These are phyloP conservation scores for Phanerodontia chrysosporium DNA, from an alignment of 768 basidiomycete species.

Conservation along the genomic window DNA sequence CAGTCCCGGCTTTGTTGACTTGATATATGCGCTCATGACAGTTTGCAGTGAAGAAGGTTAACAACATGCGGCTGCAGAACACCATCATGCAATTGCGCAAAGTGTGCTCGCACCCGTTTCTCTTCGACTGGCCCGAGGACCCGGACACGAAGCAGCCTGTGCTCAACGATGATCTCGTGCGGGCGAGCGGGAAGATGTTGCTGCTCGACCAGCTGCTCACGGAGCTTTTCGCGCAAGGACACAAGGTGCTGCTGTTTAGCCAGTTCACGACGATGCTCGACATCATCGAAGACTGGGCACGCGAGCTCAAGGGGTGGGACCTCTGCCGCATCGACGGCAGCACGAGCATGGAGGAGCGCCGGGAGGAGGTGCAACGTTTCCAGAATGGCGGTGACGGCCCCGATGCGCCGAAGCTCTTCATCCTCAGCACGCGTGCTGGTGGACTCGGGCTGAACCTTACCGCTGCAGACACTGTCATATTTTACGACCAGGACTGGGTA, in stretches of 20 bases:
- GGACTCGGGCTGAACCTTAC: conserved; percentile 79
- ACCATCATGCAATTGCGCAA: conserved; percentile 94
- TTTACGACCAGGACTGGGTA: conserved; percentile 93
- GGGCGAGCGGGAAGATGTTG: conserved; percentile 96
- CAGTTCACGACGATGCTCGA: conserved; percentile 98
- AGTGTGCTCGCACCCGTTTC: conserved; percentile 89
- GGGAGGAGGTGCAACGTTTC: conserved; percentile 81
- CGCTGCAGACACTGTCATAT: conserved; percentile 88
- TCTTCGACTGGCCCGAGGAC: conserved; percentile 82
- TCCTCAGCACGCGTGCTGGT: conserved; percentile 76
- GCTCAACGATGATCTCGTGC: conserved; percentile 76
- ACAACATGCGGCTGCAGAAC: conserved; percentile 93
- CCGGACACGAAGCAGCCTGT: conserved; percentile 54
- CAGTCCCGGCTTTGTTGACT: conserved; percentile 17
- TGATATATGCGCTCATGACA: neutral
- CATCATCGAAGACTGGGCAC: conserved; percentile 94
- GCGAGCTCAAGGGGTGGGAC: conserved; percentile 73
- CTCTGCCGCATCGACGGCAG: conserved; percentile 92
- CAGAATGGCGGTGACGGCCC: conserved; percentile 63
- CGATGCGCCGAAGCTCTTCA: conserved; percentile 69
- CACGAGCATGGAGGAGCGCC: conserved; percentile 75
- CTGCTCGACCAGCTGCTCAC: conserved; percentile 83
- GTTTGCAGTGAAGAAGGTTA: conserved; percentile 69
- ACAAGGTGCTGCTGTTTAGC: conserved; percentile 85
- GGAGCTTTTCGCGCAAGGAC: conserved; percentile 72